A percentile compares a stretch with the other conserved stretches of the same genome.
phyloP scores from a whole-genome alignment of 768 basidiomycete genomes.

The Mycena leptocephala region DNA sequence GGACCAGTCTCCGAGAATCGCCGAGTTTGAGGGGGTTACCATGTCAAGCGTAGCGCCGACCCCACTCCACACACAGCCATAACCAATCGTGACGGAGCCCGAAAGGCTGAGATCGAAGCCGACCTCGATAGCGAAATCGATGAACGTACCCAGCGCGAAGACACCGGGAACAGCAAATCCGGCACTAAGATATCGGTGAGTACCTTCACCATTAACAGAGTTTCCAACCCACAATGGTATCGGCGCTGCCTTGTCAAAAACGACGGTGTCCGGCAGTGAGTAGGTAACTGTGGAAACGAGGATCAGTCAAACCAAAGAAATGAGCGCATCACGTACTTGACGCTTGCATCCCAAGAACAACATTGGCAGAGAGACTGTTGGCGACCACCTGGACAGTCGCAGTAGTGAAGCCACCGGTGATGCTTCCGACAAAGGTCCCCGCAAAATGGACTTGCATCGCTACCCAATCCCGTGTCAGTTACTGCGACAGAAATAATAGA shows the following conservation, averaged over 20 bases:
- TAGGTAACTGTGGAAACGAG: background rate
- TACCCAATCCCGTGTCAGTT: background rate
- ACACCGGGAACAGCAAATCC: background rate
- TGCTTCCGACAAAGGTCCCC: background rate
- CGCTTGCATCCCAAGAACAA: background rate
- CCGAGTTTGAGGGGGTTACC: background rate
- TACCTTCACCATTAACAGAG: background rate
- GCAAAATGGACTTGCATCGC: background rate
- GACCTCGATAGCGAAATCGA: background rate
- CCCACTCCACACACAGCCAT: background rate
- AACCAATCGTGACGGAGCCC: background rate
- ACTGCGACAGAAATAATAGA: background rate
- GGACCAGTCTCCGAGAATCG: background rate
- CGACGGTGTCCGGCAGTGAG: background rate
- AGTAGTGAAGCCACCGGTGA: background rate
- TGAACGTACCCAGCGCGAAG: background rate
- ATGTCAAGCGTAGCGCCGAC: background rate
- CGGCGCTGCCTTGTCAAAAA: background rate
- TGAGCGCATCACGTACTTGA: background rate
- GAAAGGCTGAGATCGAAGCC: background rate
- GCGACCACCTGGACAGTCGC: background rate
- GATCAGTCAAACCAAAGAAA: background rate
- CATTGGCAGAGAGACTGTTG: background rate
- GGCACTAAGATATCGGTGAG: background rate
- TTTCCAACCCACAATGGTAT: background rate